phyloP scores from a whole-genome alignment of 257 asterid species.

The Verbascum thapsus region DNA sequence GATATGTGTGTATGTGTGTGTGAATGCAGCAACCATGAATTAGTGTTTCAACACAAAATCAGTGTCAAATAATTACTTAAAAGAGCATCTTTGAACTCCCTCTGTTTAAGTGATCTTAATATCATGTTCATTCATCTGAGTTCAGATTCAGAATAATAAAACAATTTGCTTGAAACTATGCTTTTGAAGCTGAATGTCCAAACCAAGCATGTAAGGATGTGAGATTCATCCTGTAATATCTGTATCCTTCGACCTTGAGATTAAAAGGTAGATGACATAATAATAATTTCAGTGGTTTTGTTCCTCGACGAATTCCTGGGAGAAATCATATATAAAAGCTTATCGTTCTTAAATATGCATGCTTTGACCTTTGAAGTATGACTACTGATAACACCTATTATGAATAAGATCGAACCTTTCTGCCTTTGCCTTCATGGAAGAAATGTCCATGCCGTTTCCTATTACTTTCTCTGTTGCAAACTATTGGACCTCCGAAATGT shows the following conservation, averaged over 20 bases:
- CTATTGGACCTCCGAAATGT: not conserved
- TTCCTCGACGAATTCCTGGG: not conserved
- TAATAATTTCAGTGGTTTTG: not conserved
- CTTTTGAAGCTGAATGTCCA: conserved; percentile 12
- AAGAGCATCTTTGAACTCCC: too few relatives aligned
- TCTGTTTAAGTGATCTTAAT: not conserved
- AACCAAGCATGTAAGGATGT: conserved; percentile 25
- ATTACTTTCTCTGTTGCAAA: conserved; percentile 1
- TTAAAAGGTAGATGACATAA: not conserved
- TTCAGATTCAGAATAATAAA: not conserved
- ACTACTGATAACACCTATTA: not conserved
- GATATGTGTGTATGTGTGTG: too few relatives aligned
- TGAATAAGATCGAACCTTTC: not conserved
- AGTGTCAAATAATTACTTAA: not conserved
- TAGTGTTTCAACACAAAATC: not conserved
- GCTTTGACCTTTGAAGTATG: conserved; percentile 8
- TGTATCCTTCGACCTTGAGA: not conserved
- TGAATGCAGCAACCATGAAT: conserved; percentile 14
- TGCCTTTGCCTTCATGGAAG: not conserved
- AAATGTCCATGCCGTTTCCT: not conserved
- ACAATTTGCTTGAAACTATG: not conserved
- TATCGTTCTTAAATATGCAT: conserved; percentile 13
- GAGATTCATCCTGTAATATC: not conserved
- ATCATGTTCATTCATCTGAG: not conserved
- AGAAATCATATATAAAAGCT: not conserved